Evolutionary conservation across 352 stramenopile species (phyloP), one percentile per base, ranked within the genome.

Genomic region (Thalassiosira livingstoniorum): DNA sequence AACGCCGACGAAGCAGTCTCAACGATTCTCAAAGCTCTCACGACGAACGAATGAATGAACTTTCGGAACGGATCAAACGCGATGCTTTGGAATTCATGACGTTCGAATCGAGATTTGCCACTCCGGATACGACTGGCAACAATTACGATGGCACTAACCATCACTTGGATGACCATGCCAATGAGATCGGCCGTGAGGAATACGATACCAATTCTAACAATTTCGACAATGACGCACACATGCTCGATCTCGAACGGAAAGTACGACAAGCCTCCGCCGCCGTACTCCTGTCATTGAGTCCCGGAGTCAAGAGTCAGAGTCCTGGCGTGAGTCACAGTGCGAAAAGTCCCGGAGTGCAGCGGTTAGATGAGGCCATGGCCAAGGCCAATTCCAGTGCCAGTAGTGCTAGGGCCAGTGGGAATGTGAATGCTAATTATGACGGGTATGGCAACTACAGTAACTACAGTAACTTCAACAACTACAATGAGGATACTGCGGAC

Each of bases 31-130:
- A 58, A 60, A 18, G 43, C 25, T 29, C 72, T n/a, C 39, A 77
- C 29, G 15, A 85, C 23, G 47, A 53, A 27, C 23, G 58, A 66
- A 78, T 85, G 69, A 64, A 81, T 35, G 32, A 57, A 35, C 42
- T 86, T 27, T 78, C 64, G 18, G 51, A 82, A 54, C 47, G 63
- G 0, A 86, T 86, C n/a, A 86, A 86, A 51, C 51, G 42, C 37
- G 78, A 86, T 23, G 78, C 78, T 29, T 57, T 70, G 42, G 66
- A 86, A 51, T 86, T 86, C 35, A 75, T 86, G 58, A 79, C 54
- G 42, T 82, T 68, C 57, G 78, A 82, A 39, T 71, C 60, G 0
- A 62, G 32, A 1, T 78, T 58, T 31, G 51, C 67, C 4, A 21
- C 3, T 32, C n/a, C 29, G 3, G 65, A 74, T 27, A 25, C 25